phyloP scores from a whole-genome alignment of 257 asterid genomes.

The Plantago elongata region DNA sequence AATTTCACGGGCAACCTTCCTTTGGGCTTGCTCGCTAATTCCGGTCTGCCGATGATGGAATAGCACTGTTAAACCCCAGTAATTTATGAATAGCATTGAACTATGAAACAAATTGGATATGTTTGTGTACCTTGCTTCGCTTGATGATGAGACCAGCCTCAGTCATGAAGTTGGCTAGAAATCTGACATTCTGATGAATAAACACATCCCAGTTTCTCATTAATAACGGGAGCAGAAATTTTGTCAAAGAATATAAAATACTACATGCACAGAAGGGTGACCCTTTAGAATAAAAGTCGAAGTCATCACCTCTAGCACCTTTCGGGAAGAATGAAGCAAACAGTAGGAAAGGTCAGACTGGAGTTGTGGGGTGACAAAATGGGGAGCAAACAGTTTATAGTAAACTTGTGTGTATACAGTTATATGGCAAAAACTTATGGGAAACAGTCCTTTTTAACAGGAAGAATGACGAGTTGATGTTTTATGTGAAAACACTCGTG shows the following conservation, averaged over 20 bases:
- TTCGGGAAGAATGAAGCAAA: not conserved
- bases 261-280: not conserved
- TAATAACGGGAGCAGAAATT: not conserved
- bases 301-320: not conserved
- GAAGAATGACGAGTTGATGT: no score
- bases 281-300: not conserved
- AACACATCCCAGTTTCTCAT: constrained; percentile 7
- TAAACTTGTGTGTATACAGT: no score
- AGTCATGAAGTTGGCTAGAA: constrained; percentile 80
- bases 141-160: constrained; percentile 81
- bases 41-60: constrained; percentile 35
- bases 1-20: constrained; percentile 71
- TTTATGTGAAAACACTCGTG: no score
- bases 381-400: no score
- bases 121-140: constrained; percentile 68
- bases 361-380: no score
- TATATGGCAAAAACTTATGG: no score
- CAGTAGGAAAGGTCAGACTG: no score
- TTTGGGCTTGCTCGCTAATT: constrained; percentile 55
- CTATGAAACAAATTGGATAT: not conserved
- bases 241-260: not conserved
- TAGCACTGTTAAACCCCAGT: not conserved
- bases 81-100: not conserved
- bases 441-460: no score
- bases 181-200: constrained; percentile 70